Conservation (phyloP, 2,329 filamentous ascomycete genomes). For the Alternaria atra region DNA sequence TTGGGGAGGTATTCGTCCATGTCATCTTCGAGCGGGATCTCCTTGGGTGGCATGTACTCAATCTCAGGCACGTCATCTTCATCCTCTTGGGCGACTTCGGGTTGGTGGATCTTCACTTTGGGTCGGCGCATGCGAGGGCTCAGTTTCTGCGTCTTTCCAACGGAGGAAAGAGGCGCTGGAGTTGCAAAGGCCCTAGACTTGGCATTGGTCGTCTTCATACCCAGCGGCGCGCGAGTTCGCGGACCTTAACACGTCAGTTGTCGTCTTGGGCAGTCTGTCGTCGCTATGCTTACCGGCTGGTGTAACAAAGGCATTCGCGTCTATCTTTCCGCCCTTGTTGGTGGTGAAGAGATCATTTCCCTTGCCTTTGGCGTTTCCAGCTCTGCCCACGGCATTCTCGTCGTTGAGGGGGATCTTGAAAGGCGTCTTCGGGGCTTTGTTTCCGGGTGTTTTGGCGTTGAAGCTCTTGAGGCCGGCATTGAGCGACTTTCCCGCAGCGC, state of each 20-base stretch:
- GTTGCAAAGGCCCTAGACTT: conserved; percentile 77
- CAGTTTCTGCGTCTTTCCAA: conserved; percentile 70
- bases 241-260: conserved; percentile 16
- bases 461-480: conserved; percentile 70
- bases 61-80: conserved; percentile 74
- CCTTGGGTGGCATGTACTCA: conserved; percentile 86
- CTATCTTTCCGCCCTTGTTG: conserved; percentile 62
- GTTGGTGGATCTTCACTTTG: conserved; percentile 70
- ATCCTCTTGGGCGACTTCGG: conserved; percentile 62
- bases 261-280: conserved; percentile 1
- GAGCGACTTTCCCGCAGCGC: conserved; percentile 74
- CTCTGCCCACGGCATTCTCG: conserved; percentile 77
- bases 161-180: conserved; percentile 68
- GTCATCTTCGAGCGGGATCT: conserved; percentile 69
- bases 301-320: conserved; percentile 76
- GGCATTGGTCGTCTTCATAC: conserved; percentile 95
- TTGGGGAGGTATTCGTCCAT: conserved; percentile 70
- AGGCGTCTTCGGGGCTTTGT: conserved; percentile 81
- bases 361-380: conserved; percentile 68
- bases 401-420: conserved; percentile 81
- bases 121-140: conserved; percentile 65
- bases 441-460: conserved; percentile 80
- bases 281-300: conserved; percentile 71
- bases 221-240: conserved; percentile 80
- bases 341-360: conserved; percentile 62